These are phyloP conservation scores for Fusarium phyllophilum DNA, from an alignment of 2,329 filamentous ascomycete species.

Conservation along the genomic window DNA sequence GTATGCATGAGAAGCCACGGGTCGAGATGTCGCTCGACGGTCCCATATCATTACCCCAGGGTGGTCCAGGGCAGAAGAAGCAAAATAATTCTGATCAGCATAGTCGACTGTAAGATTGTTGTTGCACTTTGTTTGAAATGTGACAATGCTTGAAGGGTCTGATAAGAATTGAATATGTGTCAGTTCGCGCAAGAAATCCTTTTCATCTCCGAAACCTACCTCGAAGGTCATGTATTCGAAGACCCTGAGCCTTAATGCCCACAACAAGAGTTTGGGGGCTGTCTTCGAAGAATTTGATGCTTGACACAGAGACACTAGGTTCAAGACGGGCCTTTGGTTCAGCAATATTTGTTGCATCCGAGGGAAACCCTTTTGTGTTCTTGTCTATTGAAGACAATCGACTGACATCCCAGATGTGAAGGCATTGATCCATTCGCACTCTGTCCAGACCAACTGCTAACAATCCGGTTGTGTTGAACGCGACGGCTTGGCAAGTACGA, in stretches of 20 bases:
- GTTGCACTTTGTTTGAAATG: conserved; percentile 73
- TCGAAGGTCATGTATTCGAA: conserved; percentile 82
- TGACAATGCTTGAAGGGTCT: conserved; percentile 63
- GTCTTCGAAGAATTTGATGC: conserved; percentile 83
- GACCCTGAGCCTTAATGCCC: conserved; percentile 78
- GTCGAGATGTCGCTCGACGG: conserved; percentile 68
- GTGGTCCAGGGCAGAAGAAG: conserved; percentile 80
- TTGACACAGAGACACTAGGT: conserved; percentile 79
- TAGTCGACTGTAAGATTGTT: conserved; percentile 83
- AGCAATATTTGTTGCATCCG: conserved; percentile 59
- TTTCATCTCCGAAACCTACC: conserved; percentile 57
- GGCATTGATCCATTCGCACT: conserved; percentile 82
- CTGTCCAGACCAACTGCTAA: conserved; percentile 83
- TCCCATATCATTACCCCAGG: conserved; percentile 84
- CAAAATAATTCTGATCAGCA: conserved; percentile 83
- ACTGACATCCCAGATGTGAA: conserved; percentile 85
- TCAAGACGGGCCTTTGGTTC: conserved; percentile 70
- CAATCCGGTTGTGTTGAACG: conserved; percentile 77
- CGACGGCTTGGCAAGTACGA: conserved; percentile 82
- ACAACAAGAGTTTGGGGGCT: conserved; percentile 79
- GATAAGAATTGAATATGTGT: not conserved
- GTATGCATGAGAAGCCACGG: conserved; percentile 64
- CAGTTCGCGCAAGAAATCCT: not conserved
- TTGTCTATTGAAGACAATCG: conserved; percentile 64
- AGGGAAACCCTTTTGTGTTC: conserved; percentile 60